phyloP scores from a whole-genome alignment of 352 stramenopile genomes.

The Saprolegnia diclina region DNA sequence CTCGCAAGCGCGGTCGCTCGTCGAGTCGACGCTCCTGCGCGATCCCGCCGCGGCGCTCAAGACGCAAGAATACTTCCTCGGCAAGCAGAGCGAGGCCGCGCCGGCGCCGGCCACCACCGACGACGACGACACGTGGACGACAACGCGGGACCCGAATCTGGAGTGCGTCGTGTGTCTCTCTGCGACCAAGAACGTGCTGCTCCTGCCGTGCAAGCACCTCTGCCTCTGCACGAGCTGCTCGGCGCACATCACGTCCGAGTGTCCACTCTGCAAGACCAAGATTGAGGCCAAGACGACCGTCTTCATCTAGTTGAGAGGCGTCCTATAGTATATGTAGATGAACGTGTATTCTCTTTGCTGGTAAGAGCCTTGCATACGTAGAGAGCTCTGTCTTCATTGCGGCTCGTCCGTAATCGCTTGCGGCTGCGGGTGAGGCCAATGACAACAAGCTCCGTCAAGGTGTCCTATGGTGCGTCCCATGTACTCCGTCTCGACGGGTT shows the following conservation, averaged over 20 bases:
- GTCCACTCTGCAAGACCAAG: conserved; percentile 71
- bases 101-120: not conserved
- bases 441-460: too few species aligned
- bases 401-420: too few species aligned
- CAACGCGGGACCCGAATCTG: conserved; percentile 8
- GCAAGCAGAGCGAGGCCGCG: not conserved
- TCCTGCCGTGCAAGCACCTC: conserved; percentile 71
- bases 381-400: too few species aligned
- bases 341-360: too few species aligned
- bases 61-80: conserved; percentile 24
- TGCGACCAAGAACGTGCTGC: conserved; percentile 77
- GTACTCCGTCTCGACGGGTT: too few species aligned
- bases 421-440: too few species aligned
- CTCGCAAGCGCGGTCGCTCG: conserved; percentile 20
- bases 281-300: conserved; percentile 43
- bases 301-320: conserved; percentile 15
- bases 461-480: too few species aligned
- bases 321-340: not conserved
- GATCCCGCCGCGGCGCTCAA: conserved; percentile 16
- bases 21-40: conserved; percentile 20
- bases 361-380: too few species aligned
- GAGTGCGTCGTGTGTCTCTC: conserved; percentile 74
- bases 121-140: not conserved
- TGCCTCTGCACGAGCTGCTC: conserved; percentile 75
- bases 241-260: conserved; percentile 60